Evolutionary conservation across 2,329 filamentous ascomycete genomes (phyloP).

Genomic region (Pezicula neosporulosa): DNA sequence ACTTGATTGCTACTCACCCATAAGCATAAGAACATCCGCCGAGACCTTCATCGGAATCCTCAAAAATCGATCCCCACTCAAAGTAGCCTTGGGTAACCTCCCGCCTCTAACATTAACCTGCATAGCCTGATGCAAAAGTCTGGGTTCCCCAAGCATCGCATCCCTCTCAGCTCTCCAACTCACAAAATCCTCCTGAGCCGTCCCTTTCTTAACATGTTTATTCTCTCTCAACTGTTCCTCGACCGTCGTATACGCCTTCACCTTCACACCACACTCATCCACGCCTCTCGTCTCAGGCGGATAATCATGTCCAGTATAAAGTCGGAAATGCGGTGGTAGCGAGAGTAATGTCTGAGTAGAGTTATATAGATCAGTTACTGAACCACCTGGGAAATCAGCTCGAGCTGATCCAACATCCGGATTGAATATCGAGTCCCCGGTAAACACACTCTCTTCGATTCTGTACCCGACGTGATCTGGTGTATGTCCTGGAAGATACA

Average conservation of each 20-base stretch:
- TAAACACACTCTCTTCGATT: conserved; percentile 47
- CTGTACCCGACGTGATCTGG: conserved; percentile 58
- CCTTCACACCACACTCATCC: conserved; percentile 12
- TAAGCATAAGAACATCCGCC: not conserved
- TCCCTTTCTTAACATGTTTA: conserved; percentile 42
- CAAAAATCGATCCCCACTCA: not conserved
- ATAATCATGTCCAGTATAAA: conserved; percentile 56
- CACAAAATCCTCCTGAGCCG: conserved; percentile 41
- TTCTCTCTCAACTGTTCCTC: conserved; percentile 42
- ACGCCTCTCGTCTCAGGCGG: conserved; percentile 32
- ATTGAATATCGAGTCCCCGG: conserved; percentile 51
- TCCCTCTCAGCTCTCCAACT: conserved; percentile 41
- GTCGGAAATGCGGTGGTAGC: conserved; percentile 39
- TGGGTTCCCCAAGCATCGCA: conserved; percentile 37
- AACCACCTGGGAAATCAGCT: conserved; percentile 52
- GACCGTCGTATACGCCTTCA: conserved; percentile 41
- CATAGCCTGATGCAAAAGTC: conserved; percentile 45
- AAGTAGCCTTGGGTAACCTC: not conserved
- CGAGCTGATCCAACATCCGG: conserved; percentile 48
- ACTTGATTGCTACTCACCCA: not conserved
- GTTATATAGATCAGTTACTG: conserved; percentile 37
- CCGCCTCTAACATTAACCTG: conserved; percentile 48
- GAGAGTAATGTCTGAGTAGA: conserved; percentile 40
- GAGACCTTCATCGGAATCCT: not conserved
- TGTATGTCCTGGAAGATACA: conserved; percentile 58